Percentiles rank a stretch among this genome's conserved stretches.
Conservation (phyloP, 2,329 filamentous ascomycete genomes). For the Alternaria sp. region DNA sequence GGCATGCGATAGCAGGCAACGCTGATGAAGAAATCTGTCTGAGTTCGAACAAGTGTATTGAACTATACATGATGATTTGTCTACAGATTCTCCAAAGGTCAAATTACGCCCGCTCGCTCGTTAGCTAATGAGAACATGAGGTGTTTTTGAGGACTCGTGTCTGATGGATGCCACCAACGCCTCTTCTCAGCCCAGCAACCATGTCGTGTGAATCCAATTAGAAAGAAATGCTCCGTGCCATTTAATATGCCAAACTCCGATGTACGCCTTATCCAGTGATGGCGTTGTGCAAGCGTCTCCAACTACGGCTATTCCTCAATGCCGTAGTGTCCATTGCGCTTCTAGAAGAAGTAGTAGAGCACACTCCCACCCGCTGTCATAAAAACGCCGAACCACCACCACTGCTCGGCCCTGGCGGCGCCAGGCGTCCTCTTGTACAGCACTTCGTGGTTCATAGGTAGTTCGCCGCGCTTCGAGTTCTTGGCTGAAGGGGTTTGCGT, state of each 20-base stretch:
- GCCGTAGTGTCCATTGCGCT: background rate
- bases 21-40: background rate
- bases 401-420: conserved; percentile 53
- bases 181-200: background rate
- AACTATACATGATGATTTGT: background rate
- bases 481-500: conserved; percentile 46
- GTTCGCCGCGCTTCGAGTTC: conserved; percentile 48
- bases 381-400: conserved; percentile 61
- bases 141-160: background rate
- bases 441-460: conserved; percentile 54
- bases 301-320: background rate
- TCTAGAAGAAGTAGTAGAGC: conserved; percentile 57
- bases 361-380: conserved; percentile 59
- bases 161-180: background rate
- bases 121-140: background rate
- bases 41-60: background rate
- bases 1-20: background rate
- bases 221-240: background rate
- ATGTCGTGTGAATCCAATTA: background rate
- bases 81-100: background rate
- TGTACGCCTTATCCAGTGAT: background rate
- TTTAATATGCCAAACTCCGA: background rate
- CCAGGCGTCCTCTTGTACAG: conserved; percentile 46
- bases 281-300: background rate
- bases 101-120: background rate